These are phyloP conservation scores for Fonsecaea erecta DNA, from an alignment of 2,329 filamentous ascomycete genomes.

Conservation along the genomic window DNA sequence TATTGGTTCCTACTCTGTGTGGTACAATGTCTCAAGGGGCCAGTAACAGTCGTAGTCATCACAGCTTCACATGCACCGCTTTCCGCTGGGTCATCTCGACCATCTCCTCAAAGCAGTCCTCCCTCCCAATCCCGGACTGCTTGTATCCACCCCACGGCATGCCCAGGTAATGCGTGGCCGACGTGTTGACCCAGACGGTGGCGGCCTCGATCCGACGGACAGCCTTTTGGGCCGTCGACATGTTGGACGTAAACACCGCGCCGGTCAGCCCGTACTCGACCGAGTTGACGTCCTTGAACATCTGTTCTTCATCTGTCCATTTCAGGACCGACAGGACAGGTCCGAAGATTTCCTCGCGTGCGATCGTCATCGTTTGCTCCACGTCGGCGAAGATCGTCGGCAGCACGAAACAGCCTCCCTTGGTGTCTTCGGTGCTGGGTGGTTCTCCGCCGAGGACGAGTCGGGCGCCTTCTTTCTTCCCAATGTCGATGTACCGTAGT, in stretches of 20 bases:
- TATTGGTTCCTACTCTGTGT: too few relatives aligned
- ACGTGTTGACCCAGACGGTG: slow-evolving; percentile 19
- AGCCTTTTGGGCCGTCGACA: slow-evolving; percentile 1
- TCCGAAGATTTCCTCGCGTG: slow-evolving; percentile 26
- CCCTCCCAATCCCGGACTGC: slow-evolving; percentile 22
- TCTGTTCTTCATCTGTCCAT: slow-evolving; percentile 5
- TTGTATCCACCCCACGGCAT: slow-evolving; percentile 27
- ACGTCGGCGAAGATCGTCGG: slow-evolving; percentile 22
- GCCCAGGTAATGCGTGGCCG: slow-evolving; percentile 11
- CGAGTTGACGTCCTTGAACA: too few relatives aligned
- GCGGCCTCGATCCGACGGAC: not conserved
- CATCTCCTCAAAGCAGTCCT: slow-evolving; percentile 5
- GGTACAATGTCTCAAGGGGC: too few relatives aligned
- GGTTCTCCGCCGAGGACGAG: not conserved
- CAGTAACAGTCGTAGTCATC: too few relatives aligned
- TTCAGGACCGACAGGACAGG: slow-evolving; percentile 13
- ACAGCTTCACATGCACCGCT: slow-evolving; percentile 10
- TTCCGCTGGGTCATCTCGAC: not conserved
- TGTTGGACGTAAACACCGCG: not conserved
- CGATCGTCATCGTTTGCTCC: slow-evolving; percentile 17
- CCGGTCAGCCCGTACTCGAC: slow-evolving; percentile 11
- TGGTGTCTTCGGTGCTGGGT: not conserved
- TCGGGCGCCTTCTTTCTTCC: slow-evolving; percentile 12
- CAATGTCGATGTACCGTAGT: slow-evolving; percentile 20
- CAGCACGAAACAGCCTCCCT: slow-evolving; percentile 14